Percentiles rank a stretch among this genome's conserved stretches.
Evolutionary conservation across 495 filamentous ascomycete genomes (phyloP).

Genomic region (Aspergillus heteromorphus): DNA sequence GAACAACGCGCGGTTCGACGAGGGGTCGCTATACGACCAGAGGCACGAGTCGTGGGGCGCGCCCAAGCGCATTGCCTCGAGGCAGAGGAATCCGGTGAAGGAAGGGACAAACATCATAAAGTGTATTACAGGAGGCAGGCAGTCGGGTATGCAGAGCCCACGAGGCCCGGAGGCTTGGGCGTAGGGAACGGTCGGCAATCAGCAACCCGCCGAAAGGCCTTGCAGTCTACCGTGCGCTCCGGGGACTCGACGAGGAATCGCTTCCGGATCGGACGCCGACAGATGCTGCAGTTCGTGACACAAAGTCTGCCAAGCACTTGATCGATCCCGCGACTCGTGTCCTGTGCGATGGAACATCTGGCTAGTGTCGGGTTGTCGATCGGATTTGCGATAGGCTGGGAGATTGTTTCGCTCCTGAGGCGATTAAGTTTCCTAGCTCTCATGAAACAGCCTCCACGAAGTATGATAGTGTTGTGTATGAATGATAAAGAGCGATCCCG

Average conservation of each 20-base stretch:
- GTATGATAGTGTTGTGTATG: background rate
- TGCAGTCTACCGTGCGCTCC: background rate
- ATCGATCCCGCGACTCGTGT: background rate
- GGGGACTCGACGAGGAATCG: background rate
- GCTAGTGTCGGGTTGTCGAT: background rate
- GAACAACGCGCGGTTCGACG: conserved; percentile 30
- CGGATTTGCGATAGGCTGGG: background rate
- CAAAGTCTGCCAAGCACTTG: background rate
- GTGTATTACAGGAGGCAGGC: background rate
- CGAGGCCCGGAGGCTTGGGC: background rate
- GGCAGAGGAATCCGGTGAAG: conserved; percentile 34
- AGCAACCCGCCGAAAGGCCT: background rate
- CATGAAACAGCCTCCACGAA: background rate
- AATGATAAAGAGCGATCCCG: background rate
- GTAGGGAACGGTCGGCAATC: background rate
- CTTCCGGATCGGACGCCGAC: background rate
- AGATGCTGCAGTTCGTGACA: background rate
- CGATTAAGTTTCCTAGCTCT: background rate
- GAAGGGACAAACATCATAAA: background rate
- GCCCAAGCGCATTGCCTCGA: conserved; percentile 38
- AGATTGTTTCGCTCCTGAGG: background rate
- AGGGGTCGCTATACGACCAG: conserved; percentile 39
- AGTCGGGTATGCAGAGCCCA: background rate
- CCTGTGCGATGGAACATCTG: background rate
- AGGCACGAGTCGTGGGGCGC: conserved; percentile 32